These are phyloP conservation scores for Leccinum broughii DNA, from an alignment of 768 basidiomycete genomes.

Conservation along the genomic window DNA sequence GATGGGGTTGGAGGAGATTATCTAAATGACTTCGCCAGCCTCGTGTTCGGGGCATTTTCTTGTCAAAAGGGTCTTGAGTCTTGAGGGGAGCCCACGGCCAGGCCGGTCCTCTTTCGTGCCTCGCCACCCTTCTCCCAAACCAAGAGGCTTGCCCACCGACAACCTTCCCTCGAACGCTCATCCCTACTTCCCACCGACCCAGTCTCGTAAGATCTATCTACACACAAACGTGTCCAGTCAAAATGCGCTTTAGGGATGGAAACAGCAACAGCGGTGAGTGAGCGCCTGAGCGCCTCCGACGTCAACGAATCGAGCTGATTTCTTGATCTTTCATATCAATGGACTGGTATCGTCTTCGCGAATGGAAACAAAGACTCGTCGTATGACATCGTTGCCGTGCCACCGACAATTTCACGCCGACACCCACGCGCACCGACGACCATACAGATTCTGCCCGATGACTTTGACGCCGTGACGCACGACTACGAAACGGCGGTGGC, in stretches of 20 bases:
- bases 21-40: slow-evolving; percentile 28
- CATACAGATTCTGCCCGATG: slow-evolving; percentile 31
- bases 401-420: slow-evolving; percentile 16
- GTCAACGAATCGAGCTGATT: slow-evolving; percentile 10
- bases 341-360: background rate
- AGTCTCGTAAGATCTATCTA: slow-evolving; percentile 4
- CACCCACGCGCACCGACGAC: slow-evolving; percentile 34
- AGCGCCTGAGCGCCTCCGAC: background rate
- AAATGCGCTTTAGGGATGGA: slow-evolving; percentile 27
- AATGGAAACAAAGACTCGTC: slow-evolving; percentile 30
- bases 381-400: slow-evolving; percentile 31
- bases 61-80: slow-evolving; percentile 15
- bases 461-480: slow-evolving; percentile 32
- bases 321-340: slow-evolving; percentile 19
- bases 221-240: background rate
- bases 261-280: slow-evolving; percentile 34
- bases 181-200: background rate
- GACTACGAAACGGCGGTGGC: slow-evolving; percentile 29
- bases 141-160: background rate
- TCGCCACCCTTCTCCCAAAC: background rate
- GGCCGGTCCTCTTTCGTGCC: background rate
- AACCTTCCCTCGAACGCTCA: background rate
- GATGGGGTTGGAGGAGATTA: slow-evolving; percentile 22
- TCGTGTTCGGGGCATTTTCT: slow-evolving; percentile 28
- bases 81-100: slow-evolving; percentile 7